Evolutionary conservation across 257 asterid species (phyloP), one percentile per base, ranked within the genome.

Genomic region (Solanum corneliomulleri): DNA sequence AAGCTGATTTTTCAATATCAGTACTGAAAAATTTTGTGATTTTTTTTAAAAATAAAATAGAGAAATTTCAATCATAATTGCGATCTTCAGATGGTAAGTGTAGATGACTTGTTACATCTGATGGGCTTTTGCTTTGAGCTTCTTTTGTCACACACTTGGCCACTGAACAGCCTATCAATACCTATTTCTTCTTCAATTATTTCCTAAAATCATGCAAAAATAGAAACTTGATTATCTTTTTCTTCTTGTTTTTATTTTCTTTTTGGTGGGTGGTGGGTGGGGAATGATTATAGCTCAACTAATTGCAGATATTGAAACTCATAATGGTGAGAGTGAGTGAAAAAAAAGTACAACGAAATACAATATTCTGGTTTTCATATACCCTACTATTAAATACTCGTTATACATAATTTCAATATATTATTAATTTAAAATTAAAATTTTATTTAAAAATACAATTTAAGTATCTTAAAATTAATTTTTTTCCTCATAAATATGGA

Each of bases 41-140:
- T 2, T 15, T 6, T 16, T 52, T 52, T 52, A 39, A 6, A 49
- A 49, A 70, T 7, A 15, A 1, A 69, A 3, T 6, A 1, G 12
- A 70, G 23, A 5, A 15, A 70, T 70, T 31, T 16, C 12, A 31
- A 69, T 12, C 11, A 14, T 69, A 7, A 15, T 12, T 3, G 8
- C 6, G 0, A 2, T 29, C 1, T 15, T 10, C 0, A 3, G 2
- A 70, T 18, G 27, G 27, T 4, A 23, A 31, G 45, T 66, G 60
- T 66, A 52, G 66, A 70, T 69, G 87, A 87, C 83, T 69, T 31
- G 85, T 71, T 89, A 81, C 88, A 76, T 71, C 88, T 83, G 86
- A 69, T 70, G 42, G 44, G 11, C 25, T 52, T 80, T 52, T 49
- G 52, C 49, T 84, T 85, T 89, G 31, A 88, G 80, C 83, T 60